Percentiles rank a stretch among this genome's conserved stretches.
Conservation (phyloP, 2,329 filamentous ascomycete genomes). For the Ascochyta fabae region DNA sequence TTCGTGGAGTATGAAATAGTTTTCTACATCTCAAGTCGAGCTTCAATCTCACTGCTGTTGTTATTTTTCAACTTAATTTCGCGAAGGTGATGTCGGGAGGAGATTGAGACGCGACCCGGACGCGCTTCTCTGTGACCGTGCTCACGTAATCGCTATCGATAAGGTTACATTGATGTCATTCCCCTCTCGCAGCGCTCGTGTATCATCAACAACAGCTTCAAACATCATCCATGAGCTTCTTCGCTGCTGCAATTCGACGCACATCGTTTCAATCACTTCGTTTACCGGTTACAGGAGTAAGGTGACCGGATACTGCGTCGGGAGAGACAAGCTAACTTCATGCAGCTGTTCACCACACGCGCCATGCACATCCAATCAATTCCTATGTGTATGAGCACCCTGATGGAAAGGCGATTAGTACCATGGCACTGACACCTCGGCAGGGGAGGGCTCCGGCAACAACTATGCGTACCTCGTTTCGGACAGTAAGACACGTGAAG, state of each 20-base stretch:
- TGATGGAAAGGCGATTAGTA: constrained; percentile 7
- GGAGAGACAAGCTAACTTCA: constrained; percentile 25
- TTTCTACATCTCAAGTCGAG: background rate
- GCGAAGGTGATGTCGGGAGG: background rate
- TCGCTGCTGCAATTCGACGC: constrained; percentile 36
- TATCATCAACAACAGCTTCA: constrained; percentile 52
- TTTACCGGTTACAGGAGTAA: constrained; percentile 30
- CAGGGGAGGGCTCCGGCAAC: constrained; percentile 78
- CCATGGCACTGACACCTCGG: background rate
- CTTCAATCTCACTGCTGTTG: background rate
- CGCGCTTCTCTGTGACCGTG: background rate
- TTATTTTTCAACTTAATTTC: too few species aligned
- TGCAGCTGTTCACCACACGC: constrained; percentile 49
- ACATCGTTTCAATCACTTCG: constrained; percentile 28
- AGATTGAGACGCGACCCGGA: background rate
- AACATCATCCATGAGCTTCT: constrained; percentile 43
- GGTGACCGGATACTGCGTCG: background rate
- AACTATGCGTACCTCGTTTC: constrained; percentile 78
- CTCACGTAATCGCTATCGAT: background rate
- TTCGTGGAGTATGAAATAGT: background rate
- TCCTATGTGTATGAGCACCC: constrained; percentile 74
- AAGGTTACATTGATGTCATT: constrained; percentile 32
- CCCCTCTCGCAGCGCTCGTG: constrained; percentile 45
- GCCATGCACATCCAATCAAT: constrained; percentile 87
- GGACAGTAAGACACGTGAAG: constrained; percentile 58